Evolutionary conservation across 352 stramenopile species (phyloP), one percentile per base, ranked within the genome.

Genomic region (Phytopythium chamaehyphon): DNA sequence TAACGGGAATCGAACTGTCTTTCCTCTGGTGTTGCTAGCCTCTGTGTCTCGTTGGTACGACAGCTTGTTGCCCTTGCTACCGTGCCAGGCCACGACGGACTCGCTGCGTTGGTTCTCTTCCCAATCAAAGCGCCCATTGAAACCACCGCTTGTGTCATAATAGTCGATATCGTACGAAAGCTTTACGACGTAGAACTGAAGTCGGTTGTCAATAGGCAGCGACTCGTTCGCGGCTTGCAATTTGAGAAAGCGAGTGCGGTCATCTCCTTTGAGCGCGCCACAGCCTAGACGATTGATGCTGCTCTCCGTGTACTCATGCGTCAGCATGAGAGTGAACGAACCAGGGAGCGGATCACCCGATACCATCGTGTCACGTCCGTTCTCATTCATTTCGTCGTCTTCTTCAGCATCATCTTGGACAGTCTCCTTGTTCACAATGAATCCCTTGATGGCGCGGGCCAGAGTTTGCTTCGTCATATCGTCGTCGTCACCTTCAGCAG

Each of bases 291-390:
- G 37, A 14, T 22, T 23, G 44, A 61, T 55, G 24, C 47, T 55
- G 11, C 54, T 50, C 35, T 59, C 58, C 14, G 58, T 59, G 14
- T 59, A 69, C 39, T 64, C 47, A 16, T 69, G 47, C 0, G 18
- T 38, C 18, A 71, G 24, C 16, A 71, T 21, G 24, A 71, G 19
- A 9, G 51, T 51, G 35, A 54, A 59, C 1, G 36, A 52, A 5
- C 15, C 23, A 9, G 24, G 26, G 6, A 40, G 42, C 12, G 42
- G 42, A 22, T 48, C 42, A n/a, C n/a, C n/a, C n/a, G n/a, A n/a
- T n/a, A n/a, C n/a, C n/a, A n/a, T n/a, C n/a, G n/a, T n/a, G n/a
- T n/a, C n/a, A n/a, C n/a, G n/a, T n/a, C n/a, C n/a, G n/a, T n/a
- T n/a, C n/a, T 46, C 40, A 18, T 37, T 15, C 14, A 2, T 37